These are phyloP conservation scores for Thielaviopsis musarum DNA, from an alignment of 2,329 filamentous ascomycete species.

Conservation along the genomic window DNA sequence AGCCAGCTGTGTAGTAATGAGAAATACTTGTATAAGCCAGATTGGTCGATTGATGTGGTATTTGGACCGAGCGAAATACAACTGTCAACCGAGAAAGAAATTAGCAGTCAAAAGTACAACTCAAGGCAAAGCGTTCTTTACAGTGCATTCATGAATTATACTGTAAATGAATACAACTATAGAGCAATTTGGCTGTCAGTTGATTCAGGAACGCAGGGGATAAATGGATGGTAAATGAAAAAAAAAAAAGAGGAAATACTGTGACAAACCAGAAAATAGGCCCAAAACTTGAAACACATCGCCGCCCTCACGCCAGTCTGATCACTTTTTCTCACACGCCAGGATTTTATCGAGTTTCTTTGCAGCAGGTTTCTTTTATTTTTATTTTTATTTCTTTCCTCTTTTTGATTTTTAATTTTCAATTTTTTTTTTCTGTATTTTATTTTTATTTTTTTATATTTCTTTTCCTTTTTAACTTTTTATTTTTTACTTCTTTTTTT, in stretches of 20 bases:
- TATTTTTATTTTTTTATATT: background rate
- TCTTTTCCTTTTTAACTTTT: background rate
- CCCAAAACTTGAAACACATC: constrained; percentile 1
- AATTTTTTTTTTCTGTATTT: background rate
- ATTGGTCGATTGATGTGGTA: too few relatives aligned
- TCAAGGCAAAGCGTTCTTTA: too few relatives aligned
- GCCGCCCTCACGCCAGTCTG: background rate
- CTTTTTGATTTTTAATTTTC: background rate
- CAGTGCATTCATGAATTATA: too few relatives aligned
- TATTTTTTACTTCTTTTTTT: background rate
- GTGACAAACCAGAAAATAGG: background rate
- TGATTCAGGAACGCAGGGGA: background rate
- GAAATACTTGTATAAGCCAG: too few relatives aligned
- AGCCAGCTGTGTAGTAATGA: too few relatives aligned
- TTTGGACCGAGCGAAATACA: too few relatives aligned
- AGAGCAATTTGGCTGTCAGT: too few relatives aligned
- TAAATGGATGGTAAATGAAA: background rate
- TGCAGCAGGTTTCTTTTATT: background rate
- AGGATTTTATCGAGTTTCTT: background rate
- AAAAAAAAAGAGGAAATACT: background rate
- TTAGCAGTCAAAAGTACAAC: too few relatives aligned
- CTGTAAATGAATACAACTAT: too few relatives aligned
- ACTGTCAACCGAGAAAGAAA: too few relatives aligned
- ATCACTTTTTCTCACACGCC: background rate
- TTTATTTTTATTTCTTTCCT: background rate